phyloP scores from a whole-genome alignment of 192 early-diverging fungal species.

The Backusella luteola region DNA sequence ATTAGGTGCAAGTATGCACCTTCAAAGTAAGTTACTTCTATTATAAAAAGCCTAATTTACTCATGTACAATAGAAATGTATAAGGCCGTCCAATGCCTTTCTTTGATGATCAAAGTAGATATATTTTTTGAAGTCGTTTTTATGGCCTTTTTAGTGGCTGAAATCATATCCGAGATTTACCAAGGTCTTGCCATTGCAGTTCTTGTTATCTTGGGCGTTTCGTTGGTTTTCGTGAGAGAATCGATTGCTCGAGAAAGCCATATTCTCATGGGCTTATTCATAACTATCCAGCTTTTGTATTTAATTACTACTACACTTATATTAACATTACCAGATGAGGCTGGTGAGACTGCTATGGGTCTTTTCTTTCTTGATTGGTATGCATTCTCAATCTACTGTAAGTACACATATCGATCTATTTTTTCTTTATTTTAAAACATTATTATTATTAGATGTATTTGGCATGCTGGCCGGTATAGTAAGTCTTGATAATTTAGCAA shows the following conservation, averaged over 20 bases:
- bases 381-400: not conserved
- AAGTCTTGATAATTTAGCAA: not conserved
- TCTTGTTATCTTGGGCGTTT: not conserved
- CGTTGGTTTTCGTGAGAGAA: not conserved
- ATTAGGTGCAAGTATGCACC: not conserved
- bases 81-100: not conserved
- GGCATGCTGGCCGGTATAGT: not conserved
- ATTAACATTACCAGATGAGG: not conserved
- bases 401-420: not conserved
- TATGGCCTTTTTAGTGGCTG: not conserved
- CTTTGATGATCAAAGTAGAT: not conserved
- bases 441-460: not conserved
- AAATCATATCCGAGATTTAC: not conserved
- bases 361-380: slow-evolving; percentile 4
- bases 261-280: not conserved
- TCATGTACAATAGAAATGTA: not conserved
- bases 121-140: not conserved
- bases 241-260: not conserved
- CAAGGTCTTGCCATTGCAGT: not conserved
- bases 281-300: not conserved
- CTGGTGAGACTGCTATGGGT: not conserved
- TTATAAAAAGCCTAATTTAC: not conserved
- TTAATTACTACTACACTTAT: not conserved
- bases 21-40: not conserved
- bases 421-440: not conserved